phyloP scores from a whole-genome alignment of 2,329 filamentous ascomycete genomes.

The Pseudogymnoascus sp. region DNA sequence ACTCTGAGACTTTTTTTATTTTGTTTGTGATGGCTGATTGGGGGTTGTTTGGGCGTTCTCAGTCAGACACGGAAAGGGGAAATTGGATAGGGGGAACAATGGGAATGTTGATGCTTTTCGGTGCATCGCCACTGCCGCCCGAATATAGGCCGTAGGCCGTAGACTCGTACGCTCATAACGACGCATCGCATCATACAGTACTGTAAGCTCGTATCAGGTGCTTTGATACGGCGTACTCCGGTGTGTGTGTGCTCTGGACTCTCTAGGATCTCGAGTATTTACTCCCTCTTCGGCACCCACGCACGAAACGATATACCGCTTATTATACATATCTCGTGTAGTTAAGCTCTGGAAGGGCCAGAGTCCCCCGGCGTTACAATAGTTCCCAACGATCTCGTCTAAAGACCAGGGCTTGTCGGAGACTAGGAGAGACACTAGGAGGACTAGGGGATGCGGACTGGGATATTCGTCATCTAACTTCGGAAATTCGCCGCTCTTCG shows the following conservation, averaged over 20 bases:
- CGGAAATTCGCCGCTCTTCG: not conserved
- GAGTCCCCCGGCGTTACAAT: not conserved
- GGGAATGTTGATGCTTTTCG: not conserved
- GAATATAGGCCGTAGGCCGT: not conserved
- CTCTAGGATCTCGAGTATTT: not conserved
- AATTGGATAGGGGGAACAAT: conserved; percentile 7
- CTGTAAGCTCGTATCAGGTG: not conserved
- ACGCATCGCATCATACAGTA: not conserved
- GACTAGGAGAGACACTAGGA: not conserved
- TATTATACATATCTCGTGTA: not conserved
- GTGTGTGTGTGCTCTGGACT: not conserved
- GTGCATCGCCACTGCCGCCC: not conserved
- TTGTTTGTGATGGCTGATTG: not conserved
- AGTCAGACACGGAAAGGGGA: conserved; percentile 6
- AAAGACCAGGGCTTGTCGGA: conserved; percentile 5
- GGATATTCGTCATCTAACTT: conserved; percentile 8
- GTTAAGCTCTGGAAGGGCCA: not conserved
- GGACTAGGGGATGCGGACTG: conserved; percentile 1
- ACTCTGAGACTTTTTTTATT: not conserved
- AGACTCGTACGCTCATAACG: not conserved
- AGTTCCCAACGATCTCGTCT: not conserved
- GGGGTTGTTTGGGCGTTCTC: not conserved
- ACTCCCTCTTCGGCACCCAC: not conserved
- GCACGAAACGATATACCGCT: not conserved
- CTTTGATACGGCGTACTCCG: not conserved